These are phyloP conservation scores for Suillus paluster DNA, from an alignment of 768 basidiomycete genomes.

Conservation along the genomic window DNA sequence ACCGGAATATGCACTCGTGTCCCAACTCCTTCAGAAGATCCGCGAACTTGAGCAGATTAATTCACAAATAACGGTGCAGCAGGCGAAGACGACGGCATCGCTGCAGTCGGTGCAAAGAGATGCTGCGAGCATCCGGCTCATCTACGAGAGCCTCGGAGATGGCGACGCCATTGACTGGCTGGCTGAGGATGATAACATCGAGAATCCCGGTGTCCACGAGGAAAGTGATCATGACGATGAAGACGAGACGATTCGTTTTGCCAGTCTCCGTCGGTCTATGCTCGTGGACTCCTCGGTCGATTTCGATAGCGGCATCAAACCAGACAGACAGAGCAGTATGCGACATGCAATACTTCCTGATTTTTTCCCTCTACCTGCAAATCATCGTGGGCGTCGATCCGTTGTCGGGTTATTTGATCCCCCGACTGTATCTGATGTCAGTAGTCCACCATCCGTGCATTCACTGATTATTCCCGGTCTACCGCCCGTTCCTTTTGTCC, in stretches of 20 bases:
- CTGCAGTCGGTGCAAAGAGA: conserved; percentile 74
- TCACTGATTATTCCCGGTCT: conserved; percentile 39
- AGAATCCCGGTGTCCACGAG: conserved; percentile 25
- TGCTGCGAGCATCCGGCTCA: conserved; percentile 67
- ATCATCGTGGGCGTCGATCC: conserved; percentile 49
- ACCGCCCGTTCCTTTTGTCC: conserved; percentile 39
- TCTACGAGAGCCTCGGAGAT: conserved; percentile 71
- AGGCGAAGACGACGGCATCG: conserved; percentile 61
- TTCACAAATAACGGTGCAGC: conserved; percentile 64
- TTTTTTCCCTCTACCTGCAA: conserved; percentile 20
- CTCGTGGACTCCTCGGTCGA: conserved; percentile 26
- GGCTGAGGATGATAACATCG: conserved; percentile 50
- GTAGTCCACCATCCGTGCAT: conserved; percentile 25
- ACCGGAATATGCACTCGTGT: conserved; percentile 59
- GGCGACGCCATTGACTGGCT: conserved; percentile 45
- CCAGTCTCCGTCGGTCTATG: conserved; percentile 31
- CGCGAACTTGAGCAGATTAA: conserved; percentile 80
- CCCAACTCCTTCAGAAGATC: conserved; percentile 75
- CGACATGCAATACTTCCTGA: conserved; percentile 17
- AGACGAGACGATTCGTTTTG: conserved; percentile 37
- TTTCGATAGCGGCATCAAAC: conserved; percentile 23
- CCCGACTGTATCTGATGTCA: conserved; percentile 16
- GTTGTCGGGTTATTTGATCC: conserved; percentile 67
- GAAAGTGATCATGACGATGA: conserved; percentile 29
- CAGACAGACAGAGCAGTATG: conserved; percentile 32